Percentiles rank a stretch among this genome's conserved stretches.
These are phyloP conservation scores for Cutaneotrichosporon curvatum DNA, from an alignment of 1,284 basidiomycete species.

Conservation along the genomic window DNA sequence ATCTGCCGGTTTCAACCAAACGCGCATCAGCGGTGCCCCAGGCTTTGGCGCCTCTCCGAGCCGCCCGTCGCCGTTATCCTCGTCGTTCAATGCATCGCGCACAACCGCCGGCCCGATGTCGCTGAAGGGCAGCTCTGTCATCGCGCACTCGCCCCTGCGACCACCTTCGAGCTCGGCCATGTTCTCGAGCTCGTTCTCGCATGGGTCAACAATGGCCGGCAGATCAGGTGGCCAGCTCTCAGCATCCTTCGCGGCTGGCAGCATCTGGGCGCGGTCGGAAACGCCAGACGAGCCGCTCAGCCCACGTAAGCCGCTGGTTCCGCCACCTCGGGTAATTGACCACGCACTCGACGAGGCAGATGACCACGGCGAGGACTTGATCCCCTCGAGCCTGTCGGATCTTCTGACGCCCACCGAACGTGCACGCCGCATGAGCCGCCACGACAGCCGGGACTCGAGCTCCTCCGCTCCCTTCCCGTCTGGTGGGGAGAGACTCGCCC, in stretches of 20 bases:
- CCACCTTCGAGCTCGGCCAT: constrained; percentile 28
- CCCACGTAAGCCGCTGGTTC: constrained; percentile 26
- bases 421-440: constrained; percentile 64
- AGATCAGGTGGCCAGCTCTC: constrained; percentile 27
- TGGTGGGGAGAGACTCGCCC: constrained; percentile 33
- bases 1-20: constrained; percentile 35
- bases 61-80: constrained; percentile 37
- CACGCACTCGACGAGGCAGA: constrained; percentile 33
- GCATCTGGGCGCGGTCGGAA: constrained; percentile 40
- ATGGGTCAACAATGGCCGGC: constrained; percentile 19
- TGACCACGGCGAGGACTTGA: constrained; percentile 75
- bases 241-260: constrained; percentile 39
- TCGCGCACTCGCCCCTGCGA: constrained; percentile 29
- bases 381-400: constrained; percentile 79
- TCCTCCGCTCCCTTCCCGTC: constrained; percentile 21
- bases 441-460: constrained; percentile 36
- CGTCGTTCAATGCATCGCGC: constrained; percentile 29
- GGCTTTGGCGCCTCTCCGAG: constrained; percentile 37
- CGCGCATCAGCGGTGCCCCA: constrained; percentile 17
- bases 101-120: constrained; percentile 24
- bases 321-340: constrained; percentile 17
- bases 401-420: constrained; percentile 76
- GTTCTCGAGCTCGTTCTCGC: constrained; percentile 38
- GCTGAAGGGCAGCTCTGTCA: constrained; percentile 27
- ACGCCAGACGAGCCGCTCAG: constrained; percentile 34